These are phyloP conservation scores for Botrytis deweyae DNA, from an alignment of 2,329 filamentous ascomycete species.

Conservation along the genomic window DNA sequence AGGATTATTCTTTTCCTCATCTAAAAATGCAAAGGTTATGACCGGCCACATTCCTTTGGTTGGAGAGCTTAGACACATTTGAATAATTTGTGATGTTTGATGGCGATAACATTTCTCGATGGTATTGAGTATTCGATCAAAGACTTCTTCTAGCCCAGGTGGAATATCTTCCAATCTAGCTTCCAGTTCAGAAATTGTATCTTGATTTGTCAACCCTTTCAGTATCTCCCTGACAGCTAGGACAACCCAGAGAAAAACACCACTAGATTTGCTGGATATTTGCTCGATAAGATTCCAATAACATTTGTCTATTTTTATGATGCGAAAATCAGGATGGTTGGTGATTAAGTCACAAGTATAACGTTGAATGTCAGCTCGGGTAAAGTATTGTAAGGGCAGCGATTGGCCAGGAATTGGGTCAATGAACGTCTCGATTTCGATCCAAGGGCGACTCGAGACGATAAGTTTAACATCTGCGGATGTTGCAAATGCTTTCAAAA, in stretches of 20 bases:
- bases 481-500: background rate
- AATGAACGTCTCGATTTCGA: background rate
- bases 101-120: background rate
- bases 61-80: background rate
- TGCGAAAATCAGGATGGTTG: background rate
- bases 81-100: background rate
- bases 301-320: background rate
- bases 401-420: background rate
- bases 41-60: background rate
- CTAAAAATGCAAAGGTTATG: background rate
- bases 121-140: background rate
- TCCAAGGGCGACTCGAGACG: conserved; percentile 14
- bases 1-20: background rate
- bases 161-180: background rate
- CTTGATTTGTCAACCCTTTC: background rate
- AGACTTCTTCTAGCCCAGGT: background rate
- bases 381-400: background rate
- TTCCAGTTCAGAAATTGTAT: background rate
- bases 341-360: background rate
- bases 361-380: background rate
- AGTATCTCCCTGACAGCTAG: background rate
- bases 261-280: background rate
- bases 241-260: background rate
- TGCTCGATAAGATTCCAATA: background rate
- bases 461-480: background rate